Base-by-base conservation (phyloP, 2,329 filamentous ascomycete genomes). In the Pseudonectria buxi region DNA sequence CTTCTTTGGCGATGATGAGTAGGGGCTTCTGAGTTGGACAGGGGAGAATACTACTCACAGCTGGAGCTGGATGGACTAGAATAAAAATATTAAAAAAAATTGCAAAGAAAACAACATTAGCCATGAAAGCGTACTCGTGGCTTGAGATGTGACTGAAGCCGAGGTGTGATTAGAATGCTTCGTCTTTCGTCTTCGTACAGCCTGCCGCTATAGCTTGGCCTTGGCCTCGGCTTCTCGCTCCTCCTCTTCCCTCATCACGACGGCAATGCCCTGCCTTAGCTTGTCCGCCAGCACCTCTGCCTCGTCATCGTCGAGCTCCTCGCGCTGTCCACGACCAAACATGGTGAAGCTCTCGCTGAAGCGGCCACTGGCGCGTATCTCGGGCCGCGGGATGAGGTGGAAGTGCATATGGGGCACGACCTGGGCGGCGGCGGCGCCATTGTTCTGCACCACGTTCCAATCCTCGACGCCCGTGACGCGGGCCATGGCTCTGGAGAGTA, bases 361-460 rank as follows among this genome's bases (percentile, higher is more conserved):
- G 30, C 64, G 57, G 6, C 67, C 71, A 45, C 67, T 72, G 30
- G 65, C 73, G 46, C 66, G 68, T 39, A 74, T 74, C 63, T 83
- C 78, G 0, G 89, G 88, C 26, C 90, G 68, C 0, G 90, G 90
- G 24, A 98, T 94, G 34, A 96, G 74, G 52, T 98, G 92, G 58
- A 94, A 96, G 61, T 98, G 90, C 32, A 94, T 82, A 60, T 96
- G 90, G 14, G 84, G 83, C 2, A 96, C 88, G 12, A 95, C 87
- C 64, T 96, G 90, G 3, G 88, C 88, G 3, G 90, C 90, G 24
- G 87, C 78, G 4, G 81, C 81, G 12, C 90, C 87, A 51, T 95
- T 96, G 58, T 96, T 96, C 67, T 96, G 90, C 36, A 96, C 86
- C 22, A 96, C 79, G 61, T 98, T 98, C 83, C 90, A 96, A 63